Conservation (phyloP, 768 basidiomycete genomes). For the Suillus plorans region DNA sequence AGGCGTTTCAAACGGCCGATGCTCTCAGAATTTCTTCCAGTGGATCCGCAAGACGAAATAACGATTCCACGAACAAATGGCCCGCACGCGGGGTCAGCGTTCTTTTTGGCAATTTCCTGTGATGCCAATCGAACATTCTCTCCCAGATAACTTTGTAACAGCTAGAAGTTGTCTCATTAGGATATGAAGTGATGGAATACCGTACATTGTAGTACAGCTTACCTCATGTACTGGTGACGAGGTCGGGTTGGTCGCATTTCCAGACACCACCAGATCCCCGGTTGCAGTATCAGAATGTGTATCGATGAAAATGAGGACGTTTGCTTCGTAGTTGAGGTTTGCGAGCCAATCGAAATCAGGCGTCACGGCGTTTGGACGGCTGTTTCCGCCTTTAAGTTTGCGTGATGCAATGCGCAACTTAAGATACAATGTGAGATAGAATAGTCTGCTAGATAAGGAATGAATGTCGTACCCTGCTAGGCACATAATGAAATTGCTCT, state of each 20-base stretch:
- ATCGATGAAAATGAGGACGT: not conserved
- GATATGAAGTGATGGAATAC: too few species aligned
- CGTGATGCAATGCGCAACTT: too few species aligned
- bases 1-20: not conserved
- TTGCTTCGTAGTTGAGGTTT: not conserved
- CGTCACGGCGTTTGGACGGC: not conserved
- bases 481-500: too few species aligned
- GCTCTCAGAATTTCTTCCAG: not conserved
- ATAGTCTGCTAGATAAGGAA: too few species aligned
- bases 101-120: not conserved
- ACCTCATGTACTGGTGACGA: not conserved
- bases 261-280: not conserved
- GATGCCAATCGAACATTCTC: not conserved
- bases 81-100: accelerated
- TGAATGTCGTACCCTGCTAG: too few species aligned
- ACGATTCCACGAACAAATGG: not conserved
- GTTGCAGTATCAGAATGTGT: not conserved
- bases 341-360: not conserved
- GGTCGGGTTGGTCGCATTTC: not conserved
- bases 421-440: too few species aligned
- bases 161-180: not conserved
- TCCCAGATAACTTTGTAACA: not conserved
- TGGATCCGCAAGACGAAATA: not conserved
- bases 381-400: not conserved
- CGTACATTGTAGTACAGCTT: not conserved